These are phyloP conservation scores for Yarrowia sp. DNA, from an alignment of 805 yeast species.

Conservation along the genomic window DNA sequence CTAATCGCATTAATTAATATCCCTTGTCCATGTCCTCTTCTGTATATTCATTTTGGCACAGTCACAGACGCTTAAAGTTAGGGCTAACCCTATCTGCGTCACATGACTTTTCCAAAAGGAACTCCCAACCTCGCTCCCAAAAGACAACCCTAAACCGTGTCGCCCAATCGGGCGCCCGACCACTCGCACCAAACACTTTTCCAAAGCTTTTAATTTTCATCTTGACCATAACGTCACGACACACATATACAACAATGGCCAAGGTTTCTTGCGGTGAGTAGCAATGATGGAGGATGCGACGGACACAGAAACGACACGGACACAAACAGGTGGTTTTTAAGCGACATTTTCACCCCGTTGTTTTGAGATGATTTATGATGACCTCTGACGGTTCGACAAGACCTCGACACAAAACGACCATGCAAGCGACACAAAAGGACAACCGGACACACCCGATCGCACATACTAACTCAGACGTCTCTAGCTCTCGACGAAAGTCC, in stretches of 20 bases:
- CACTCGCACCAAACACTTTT: constrained; percentile 24
- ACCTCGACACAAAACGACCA: no score
- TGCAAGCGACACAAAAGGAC: no score
- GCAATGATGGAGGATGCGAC: background rate
- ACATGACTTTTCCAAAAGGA: background rate
- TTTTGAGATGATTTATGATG: no score
- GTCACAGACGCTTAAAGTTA: constrained; percentile 3
- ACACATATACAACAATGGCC: constrained; percentile 48
- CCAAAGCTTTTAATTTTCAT: constrained; percentile 23
- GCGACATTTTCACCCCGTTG: no score
- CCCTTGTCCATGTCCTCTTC: no score
- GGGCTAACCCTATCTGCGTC: constrained; percentile 18
- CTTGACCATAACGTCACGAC: constrained; percentile 21
- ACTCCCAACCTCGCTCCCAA: constrained; percentile 15
- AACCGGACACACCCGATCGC: background rate
- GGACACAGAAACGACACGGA: background rate
- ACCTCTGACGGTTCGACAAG: no score
- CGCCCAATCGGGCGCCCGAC: constrained; percentile 3
- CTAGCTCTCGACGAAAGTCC: constrained; percentile 98
- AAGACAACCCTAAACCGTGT: background rate
- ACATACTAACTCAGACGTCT: constrained; percentile 66
- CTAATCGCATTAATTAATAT: no score
- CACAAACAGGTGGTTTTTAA: background rate
- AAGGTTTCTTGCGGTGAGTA: constrained; percentile 59
- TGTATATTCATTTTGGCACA: background rate